Evolutionary conservation across 2,329 filamentous ascomycete species (phyloP).

Genomic region (Aspergillus brasiliensis): DNA sequence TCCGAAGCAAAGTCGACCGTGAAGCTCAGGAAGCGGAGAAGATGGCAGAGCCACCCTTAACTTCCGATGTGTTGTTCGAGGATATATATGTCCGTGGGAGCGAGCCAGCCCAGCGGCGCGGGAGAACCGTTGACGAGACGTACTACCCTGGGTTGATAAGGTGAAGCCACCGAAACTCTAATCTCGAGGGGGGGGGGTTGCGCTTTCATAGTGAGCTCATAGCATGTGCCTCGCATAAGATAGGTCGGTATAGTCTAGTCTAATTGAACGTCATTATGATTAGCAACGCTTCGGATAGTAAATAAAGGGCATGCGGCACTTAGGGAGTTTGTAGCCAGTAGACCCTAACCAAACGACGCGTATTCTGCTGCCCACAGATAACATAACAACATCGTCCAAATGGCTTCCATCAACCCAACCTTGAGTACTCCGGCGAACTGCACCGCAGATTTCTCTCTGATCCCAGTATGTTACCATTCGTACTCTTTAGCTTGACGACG

Average conservation of each 20-base stretch:
- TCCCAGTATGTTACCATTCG: slow-evolving; percentile 53
- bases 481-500: not conserved
- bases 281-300: not conserved
- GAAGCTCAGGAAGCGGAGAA: slow-evolving; percentile 87
- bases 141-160: slow-evolving; percentile 60
- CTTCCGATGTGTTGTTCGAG: slow-evolving; percentile 80
- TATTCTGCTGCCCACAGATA: not conserved
- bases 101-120: slow-evolving; percentile 82
- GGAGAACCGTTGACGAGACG: slow-evolving; percentile 84
- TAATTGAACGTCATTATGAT: slow-evolving; percentile 1
- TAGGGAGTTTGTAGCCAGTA: not conserved
- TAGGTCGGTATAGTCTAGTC: not conserved
- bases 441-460: slow-evolving; percentile 83
- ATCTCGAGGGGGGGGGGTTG: not conserved
- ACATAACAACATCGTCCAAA: not conserved
- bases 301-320: not conserved
- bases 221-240: not conserved
- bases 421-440: slow-evolving; percentile 66
- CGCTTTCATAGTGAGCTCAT: slow-evolving; percentile 8
- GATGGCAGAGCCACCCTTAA: slow-evolving; percentile 77
- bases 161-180: not conserved
- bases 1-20: slow-evolving; percentile 75
- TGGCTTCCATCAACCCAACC: slow-evolving; percentile 18
- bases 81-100: slow-evolving; percentile 86
- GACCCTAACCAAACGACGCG: not conserved